Base-by-base conservation (phyloP, 352 stramenopile species). In the Pythium chondricola region DNA sequence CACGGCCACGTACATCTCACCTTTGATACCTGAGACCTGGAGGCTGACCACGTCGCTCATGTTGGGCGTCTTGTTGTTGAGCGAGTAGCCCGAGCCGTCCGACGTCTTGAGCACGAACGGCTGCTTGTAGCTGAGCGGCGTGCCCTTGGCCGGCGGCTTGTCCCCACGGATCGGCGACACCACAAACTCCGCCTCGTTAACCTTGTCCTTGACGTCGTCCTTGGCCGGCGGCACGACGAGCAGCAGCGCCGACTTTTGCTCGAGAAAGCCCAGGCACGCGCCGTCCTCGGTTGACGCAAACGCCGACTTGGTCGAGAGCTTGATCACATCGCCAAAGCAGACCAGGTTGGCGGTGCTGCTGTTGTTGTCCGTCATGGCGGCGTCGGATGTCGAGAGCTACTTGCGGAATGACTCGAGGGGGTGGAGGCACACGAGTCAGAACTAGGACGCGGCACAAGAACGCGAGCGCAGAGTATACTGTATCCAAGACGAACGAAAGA, bases 31-130 rank as follows among this genome's bases (percentile, higher is more conserved):
- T 8, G 55, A 57, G 31, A 67, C 45, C 30, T 83, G 70, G 13
- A 87, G 61, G 33, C 71, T 78, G 42, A 91, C 51, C 13, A 62
- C 71, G 24, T 90, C 71, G 25, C 71, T 68, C 17, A 65, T 61
- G 25, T 50, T 60, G 17, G 70, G 39, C 27, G 84, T 78, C 61
- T 88, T 88, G 67, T 86, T 88, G 63, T 86, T 88, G 21, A 91
- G 63, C 42, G 80, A 77, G 65, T 86, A 90, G 4, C 60, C 66
- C 32, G 72, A 71, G 32, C 65, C 71, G 43, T 84, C 63, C 24
- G 66, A 85, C 18, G 77, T 86, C 16, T 62, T 48, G 29, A 91
- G 73, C 40, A 87, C 70, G 42, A 91, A 88, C 16, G 72, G 62
- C 39, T 85, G 77, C 48, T 79, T 65, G 43, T 80, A 91, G 18